These are phyloP conservation scores for Debaryomyces coudertii DNA, from an alignment of 1,139 yeast genomes.

Conservation along the genomic window DNA sequence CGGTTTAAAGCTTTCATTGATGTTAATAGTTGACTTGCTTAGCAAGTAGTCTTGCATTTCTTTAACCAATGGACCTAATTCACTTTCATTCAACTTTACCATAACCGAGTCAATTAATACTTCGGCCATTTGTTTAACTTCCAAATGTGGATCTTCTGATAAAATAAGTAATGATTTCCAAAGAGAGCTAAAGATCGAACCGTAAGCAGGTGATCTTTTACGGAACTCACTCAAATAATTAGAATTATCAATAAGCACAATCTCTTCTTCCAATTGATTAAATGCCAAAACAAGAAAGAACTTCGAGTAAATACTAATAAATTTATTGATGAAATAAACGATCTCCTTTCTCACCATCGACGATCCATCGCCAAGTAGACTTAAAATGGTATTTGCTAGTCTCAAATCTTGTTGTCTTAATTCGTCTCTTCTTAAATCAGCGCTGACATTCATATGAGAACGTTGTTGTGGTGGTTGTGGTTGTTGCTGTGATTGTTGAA, in stretches of 20 bases:
- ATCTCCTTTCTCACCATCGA: conserved; percentile 87
- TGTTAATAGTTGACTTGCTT: conserved; percentile 51
- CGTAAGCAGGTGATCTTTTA: conserved; percentile 73
- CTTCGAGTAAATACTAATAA: conserved; percentile 68
- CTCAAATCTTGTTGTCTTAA: conserved; percentile 57
- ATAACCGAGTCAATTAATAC: conserved; percentile 76
- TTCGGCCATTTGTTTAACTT: conserved; percentile 75
- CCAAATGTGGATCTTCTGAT: conserved; percentile 88
- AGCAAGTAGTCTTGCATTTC: conserved; percentile 68
- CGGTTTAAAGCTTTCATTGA: conserved; percentile 45
- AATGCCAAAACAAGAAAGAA: conserved; percentile 88
- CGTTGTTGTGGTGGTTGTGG: conserved; percentile 20
- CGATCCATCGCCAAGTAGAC: conserved; percentile 79
- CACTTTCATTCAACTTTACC: conserved; percentile 65
- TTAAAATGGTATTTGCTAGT: conserved; percentile 51
- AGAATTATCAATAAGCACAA: conserved; percentile 65
- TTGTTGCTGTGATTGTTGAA: conserved; percentile 27
- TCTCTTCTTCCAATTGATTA: conserved; percentile 82
- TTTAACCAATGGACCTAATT: conserved; percentile 61
- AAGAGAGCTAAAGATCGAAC: conserved; percentile 81
- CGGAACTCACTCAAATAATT: conserved; percentile 60
- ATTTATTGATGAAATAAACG: conserved; percentile 73
- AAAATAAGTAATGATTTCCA: conserved; percentile 85
- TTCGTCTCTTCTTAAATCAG: conserved; percentile 43
- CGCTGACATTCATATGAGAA: conserved; percentile 20